A percentile compares a stretch with the other conserved stretches of the same genome.
Evolutionary conservation across 2,329 filamentous ascomycete genomes (phyloP).

Genomic region (Penicillium sp.): DNA sequence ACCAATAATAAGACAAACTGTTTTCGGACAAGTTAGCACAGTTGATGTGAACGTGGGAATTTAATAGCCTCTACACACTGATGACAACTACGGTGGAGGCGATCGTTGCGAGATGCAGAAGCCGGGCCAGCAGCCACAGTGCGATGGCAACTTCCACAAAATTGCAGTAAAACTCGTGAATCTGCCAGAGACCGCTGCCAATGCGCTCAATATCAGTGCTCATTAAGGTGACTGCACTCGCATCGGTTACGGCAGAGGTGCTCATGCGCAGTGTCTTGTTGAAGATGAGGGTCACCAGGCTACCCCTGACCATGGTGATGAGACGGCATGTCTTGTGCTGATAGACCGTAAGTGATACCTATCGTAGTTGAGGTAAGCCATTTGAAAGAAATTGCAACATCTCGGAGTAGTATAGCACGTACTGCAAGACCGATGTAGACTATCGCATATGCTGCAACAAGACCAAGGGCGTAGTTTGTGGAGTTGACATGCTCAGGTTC

Average conservation of each 20-base stretch:
- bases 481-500: constrained; percentile 24
- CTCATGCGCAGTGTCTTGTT: constrained; percentile 46
- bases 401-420: constrained; percentile 10
- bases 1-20: constrained; percentile 20
- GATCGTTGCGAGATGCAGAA: constrained; percentile 18
- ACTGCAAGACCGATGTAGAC: constrained; percentile 44
- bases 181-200: constrained; percentile 10
- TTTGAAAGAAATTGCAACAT: neutral
- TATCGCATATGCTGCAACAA: constrained; percentile 41
- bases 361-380: neutral
- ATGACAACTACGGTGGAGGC: constrained; percentile 14
- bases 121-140: constrained; percentile 17
- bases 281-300: constrained; percentile 50
- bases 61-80: constrained; percentile 2
- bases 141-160: constrained; percentile 16
- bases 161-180: constrained; percentile 23
- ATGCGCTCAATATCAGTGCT: constrained; percentile 48
- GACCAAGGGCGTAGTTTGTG: constrained; percentile 34
- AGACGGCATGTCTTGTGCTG: constrained; percentile 39
- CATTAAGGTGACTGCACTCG: constrained; percentile 50
- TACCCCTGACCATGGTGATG: constrained; percentile 43
- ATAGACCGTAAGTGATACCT: constrained; percentile 36
- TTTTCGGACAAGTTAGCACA: neutral
- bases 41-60: neutral
- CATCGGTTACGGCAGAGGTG: constrained; percentile 36